These are phyloP conservation scores for Forsythia viridissima DNA, from an alignment of 257 asterid genomes.

Conservation along the genomic window DNA sequence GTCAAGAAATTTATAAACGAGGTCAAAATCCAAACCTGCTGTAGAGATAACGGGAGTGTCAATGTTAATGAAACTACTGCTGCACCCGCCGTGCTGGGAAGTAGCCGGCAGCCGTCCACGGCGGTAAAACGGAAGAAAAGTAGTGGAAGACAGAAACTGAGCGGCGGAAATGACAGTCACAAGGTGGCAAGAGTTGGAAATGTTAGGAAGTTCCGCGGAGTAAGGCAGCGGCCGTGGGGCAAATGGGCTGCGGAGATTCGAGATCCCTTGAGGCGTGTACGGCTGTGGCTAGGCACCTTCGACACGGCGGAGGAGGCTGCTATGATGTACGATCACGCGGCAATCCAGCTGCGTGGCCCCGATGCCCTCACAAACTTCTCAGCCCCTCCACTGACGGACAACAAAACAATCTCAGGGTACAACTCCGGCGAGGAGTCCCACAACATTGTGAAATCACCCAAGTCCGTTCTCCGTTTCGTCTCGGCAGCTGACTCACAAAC, in stretches of 20 bases:
- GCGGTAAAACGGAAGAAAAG: conserved; percentile 29
- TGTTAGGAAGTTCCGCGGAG: conserved; percentile 70
- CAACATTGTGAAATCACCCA: conserved; percentile 52
- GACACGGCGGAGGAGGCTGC: conserved; percentile 94
- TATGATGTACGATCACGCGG: conserved; percentile 91
- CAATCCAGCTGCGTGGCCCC: conserved; percentile 76
- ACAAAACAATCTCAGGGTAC: conserved; percentile 32
- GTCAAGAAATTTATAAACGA: conserved; percentile 61
- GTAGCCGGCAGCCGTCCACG: neutral
- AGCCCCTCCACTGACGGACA: conserved; percentile 27
- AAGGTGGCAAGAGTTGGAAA: conserved; percentile 14
- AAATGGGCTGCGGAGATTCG: conserved; percentile 96
- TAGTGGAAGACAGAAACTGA: conserved; percentile 3
- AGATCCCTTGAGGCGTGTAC: conserved; percentile 71
- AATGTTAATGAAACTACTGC: neutral
- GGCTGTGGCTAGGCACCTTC: conserved; percentile 86
- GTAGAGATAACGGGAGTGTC: conserved; percentile 16
- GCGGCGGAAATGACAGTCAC: conserved; percentile 1
- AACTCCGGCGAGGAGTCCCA: conserved; percentile 56
- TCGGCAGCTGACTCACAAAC: conserved; percentile 34
- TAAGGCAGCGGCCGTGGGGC: conserved; percentile 84
- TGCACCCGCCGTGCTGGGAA: conserved; percentile 20
- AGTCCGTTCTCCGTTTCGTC: conserved; percentile 57
- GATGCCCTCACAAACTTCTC: conserved; percentile 76
- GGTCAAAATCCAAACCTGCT: conserved; percentile 44